Conservation (phyloP, 2,329 filamentous ascomycete genomes). For the Pseudopithomyces chartarum region DNA sequence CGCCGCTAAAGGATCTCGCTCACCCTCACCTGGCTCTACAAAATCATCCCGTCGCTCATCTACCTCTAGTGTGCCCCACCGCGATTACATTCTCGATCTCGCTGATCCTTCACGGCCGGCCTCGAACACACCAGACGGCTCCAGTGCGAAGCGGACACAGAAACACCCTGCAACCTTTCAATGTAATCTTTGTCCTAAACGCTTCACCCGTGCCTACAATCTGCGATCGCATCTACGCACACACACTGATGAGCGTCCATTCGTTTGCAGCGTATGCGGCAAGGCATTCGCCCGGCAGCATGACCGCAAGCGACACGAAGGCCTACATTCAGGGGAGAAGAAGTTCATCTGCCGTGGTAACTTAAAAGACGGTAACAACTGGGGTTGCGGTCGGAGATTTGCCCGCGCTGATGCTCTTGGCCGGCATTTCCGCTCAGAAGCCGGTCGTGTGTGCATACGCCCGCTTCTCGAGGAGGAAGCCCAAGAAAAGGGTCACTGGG, state of each 20-base stretch:
- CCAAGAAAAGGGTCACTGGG: slow-evolving; percentile 72
- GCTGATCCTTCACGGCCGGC: slow-evolving; percentile 85
- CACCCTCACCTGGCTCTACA: slow-evolving; percentile 51
- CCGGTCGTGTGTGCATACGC: slow-evolving; percentile 94
- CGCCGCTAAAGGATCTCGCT: slow-evolving; percentile 50
- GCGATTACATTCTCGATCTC: slow-evolving; percentile 84
- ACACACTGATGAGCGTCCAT: slow-evolving; percentile 95
- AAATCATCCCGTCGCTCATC: slow-evolving; percentile 56
- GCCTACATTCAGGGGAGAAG: slow-evolving; percentile 95
- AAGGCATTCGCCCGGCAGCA: slow-evolving; percentile 98
- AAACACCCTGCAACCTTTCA: slow-evolving; percentile 98
- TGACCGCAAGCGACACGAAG: slow-evolving; percentile 95
- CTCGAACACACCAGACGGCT: slow-evolving; percentile 48
- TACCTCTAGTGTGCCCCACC: slow-evolving; percentile 59
- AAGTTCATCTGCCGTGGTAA: slow-evolving; percentile 97
- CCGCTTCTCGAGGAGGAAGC: slow-evolving; percentile 96
- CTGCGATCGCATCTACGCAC: slow-evolving; percentile 92
- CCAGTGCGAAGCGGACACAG: slow-evolving; percentile 77
- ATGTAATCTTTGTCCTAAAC: slow-evolving; percentile 89
- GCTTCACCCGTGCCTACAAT: slow-evolving; percentile 96
- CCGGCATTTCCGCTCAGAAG: slow-evolving; percentile 93
- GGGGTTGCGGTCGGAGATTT: slow-evolving; percentile 93
- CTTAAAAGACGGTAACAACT: slow-evolving; percentile 79
- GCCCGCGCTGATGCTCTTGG: slow-evolving; percentile 94
- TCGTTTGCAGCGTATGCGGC: slow-evolving; percentile 94